Evolutionary conservation across 805 yeast species (phyloP).

Genomic region (Candida xiaguanensis): DNA sequence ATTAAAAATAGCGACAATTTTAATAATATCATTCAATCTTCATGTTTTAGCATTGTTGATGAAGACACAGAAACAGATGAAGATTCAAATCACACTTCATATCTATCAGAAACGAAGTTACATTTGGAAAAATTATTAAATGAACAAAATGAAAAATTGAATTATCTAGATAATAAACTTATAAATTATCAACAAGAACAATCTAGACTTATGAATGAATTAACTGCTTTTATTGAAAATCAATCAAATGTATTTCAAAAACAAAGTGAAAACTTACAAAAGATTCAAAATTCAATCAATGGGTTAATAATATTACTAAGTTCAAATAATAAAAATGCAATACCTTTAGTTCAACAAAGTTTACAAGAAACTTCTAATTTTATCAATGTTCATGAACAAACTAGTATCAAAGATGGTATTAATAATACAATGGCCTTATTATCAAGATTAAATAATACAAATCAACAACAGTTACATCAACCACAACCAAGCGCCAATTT

Average conservation of each 20-base stretch:
- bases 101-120: not conserved
- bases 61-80: constrained; percentile 4
- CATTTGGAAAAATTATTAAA: constrained; percentile 3
- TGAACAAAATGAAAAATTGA: constrained; percentile 7
- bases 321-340: constrained; percentile 11
- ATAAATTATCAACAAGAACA: constrained; percentile 12
- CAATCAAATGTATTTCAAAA: constrained; percentile 16
- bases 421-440: constrained; percentile 16
- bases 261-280: constrained; percentile 16
- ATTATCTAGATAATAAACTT: constrained; percentile 14
- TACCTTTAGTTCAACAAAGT: constrained; percentile 14
- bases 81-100: not conserved
- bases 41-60: constrained; percentile 7
- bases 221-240: constrained; percentile 13
- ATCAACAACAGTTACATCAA: constrained; percentile 1
- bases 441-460: constrained; percentile 12
- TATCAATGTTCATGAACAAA: constrained; percentile 8
- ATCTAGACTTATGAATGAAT: constrained; percentile 9
- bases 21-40: constrained; percentile 2
- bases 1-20: constrained; percentile 10
- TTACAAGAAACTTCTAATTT: constrained; percentile 13
- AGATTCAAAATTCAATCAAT: constrained; percentile 13
- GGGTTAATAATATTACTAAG: constrained; percentile 13
- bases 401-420: constrained; percentile 14
- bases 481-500: constrained; percentile 1